Percentiles rank a stretch among this genome's conserved stretches.
These are phyloP conservation scores for Termitomyces sp. DNA, from an alignment of 768 basidiomycete genomes.

Conservation along the genomic window DNA sequence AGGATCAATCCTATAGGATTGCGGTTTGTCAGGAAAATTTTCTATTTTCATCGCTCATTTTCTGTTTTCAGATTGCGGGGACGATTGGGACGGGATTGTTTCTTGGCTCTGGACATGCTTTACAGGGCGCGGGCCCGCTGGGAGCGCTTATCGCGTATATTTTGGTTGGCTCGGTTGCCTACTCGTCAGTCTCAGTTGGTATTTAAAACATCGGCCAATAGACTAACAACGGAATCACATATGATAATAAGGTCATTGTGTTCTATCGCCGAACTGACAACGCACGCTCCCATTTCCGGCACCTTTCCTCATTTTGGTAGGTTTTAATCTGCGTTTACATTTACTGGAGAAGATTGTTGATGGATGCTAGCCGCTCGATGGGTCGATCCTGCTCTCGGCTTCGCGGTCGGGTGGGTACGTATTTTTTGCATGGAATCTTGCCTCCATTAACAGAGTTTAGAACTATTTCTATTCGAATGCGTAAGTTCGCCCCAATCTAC, in stretches of 20 bases:
- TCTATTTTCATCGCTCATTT: neutral
- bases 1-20: slow-evolving; percentile 37
- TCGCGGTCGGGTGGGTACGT: slow-evolving; percentile 50
- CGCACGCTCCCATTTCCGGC: slow-evolving; percentile 72
- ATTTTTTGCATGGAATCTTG: neutral
- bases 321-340: neutral
- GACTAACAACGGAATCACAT: neutral
- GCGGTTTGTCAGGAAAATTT: slow-evolving; percentile 40
- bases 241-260: slow-evolving; percentile 42
- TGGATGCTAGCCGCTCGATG: slow-evolving; percentile 38
- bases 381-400: slow-evolving; percentile 56
- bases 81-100: slow-evolving; percentile 74
- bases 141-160: slow-evolving; percentile 62
- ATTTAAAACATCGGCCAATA: neutral
- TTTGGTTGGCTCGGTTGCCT: slow-evolving; percentile 61
- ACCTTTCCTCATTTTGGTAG: slow-evolving; percentile 69
- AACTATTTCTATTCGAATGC: slow-evolving; percentile 39
- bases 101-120: slow-evolving; percentile 61
- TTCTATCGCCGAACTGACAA: slow-evolving; percentile 75
- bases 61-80: slow-evolving; percentile 49
- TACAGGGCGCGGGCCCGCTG: slow-evolving; percentile 56
- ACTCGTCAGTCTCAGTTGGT: slow-evolving; percentile 36
- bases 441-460: slow-evolving; percentile 13
- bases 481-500: slow-evolving; percentile 17
- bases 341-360: neutral